These are phyloP conservation scores for Cryptococcus sp. DNA, from an alignment of 1,284 basidiomycete species.

Conservation along the genomic window DNA sequence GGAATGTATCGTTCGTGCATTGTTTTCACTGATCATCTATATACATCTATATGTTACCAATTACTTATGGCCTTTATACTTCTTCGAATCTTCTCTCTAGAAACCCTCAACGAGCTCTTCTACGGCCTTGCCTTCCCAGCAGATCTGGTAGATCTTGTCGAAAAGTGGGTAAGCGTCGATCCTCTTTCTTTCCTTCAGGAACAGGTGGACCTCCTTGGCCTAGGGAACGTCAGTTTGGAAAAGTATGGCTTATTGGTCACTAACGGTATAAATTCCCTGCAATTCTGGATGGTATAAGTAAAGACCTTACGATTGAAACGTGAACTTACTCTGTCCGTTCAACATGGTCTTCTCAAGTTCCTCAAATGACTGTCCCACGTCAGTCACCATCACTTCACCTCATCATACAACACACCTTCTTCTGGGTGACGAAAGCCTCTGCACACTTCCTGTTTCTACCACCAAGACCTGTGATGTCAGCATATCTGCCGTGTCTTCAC, in stretches of 20 bases:
- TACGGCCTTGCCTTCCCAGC: constrained; percentile 45
- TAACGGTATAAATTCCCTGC: constrained; percentile 51
- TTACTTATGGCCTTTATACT: neutral
- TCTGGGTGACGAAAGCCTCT: constrained; percentile 51
- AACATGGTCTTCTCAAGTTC: constrained; percentile 55
- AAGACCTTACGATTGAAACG: neutral
- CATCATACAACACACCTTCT: constrained; percentile 39
- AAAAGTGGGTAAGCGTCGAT: constrained; percentile 56
- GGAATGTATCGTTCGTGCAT: too few relatives aligned
- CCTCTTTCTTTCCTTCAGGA: constrained; percentile 50
- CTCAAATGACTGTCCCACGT: constrained; percentile 47
- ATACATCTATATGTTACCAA: neutral
- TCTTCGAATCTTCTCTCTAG: constrained; percentile 2
- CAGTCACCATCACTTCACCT: neutral
- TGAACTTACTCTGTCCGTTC: constrained; percentile 52
- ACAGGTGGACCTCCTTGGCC: constrained; percentile 52
- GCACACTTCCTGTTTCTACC: constrained; percentile 54
- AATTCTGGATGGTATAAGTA: constrained; percentile 36
- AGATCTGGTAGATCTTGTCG: constrained; percentile 50
- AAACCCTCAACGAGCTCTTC: constrained; percentile 44
- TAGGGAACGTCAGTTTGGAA: constrained; percentile 6
- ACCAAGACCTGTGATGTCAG: constrained; percentile 43
- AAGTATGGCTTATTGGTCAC: constrained; percentile 7
- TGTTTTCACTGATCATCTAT: neutral
- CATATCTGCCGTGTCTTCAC: neutral